Evolutionary conservation across 345 rosid species (phyloP).

Genomic region (Camelina hispida): DNA sequence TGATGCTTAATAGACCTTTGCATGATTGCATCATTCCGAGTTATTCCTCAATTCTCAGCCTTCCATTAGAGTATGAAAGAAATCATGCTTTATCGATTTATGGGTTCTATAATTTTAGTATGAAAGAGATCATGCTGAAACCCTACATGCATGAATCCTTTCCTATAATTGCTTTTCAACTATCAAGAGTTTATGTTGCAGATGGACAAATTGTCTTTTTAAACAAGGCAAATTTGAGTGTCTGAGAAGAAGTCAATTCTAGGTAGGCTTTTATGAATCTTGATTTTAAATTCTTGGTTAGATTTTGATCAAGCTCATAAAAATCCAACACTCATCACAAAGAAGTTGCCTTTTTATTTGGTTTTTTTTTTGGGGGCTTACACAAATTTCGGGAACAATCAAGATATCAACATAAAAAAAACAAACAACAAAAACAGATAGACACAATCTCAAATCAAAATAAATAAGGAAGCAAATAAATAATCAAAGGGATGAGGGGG

Average conservation of each 20-base stretch:
- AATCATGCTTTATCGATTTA: not conserved
- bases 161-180: not conserved
- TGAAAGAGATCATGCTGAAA: not conserved
- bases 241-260: no score
- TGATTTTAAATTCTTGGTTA: not conserved
- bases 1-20: not conserved
- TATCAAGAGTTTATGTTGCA: no score
- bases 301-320: not conserved
- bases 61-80: not conserved
- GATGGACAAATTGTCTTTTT: no score
- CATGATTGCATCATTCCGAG: not conserved
- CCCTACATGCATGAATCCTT: not conserved
- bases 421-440: slow-evolving; percentile 17
- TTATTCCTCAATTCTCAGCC: not conserved
- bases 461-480: slow-evolving; percentile 18
- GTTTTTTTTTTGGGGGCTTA: slow-evolving; percentile 18
- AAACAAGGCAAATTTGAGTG: no score
- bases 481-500: slow-evolving; percentile 30
- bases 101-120: not conserved
- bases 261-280: no score
- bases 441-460: slow-evolving; percentile 41
- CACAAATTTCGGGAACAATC: slow-evolving; percentile 47
- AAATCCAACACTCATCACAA: slow-evolving; percentile 36
- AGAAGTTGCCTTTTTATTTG: not conserved
- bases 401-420: slow-evolving; percentile 30